Evolutionary conservation across 768 basidiomycete species (phyloP).

Genomic region (Tricholoma terreum): DNA sequence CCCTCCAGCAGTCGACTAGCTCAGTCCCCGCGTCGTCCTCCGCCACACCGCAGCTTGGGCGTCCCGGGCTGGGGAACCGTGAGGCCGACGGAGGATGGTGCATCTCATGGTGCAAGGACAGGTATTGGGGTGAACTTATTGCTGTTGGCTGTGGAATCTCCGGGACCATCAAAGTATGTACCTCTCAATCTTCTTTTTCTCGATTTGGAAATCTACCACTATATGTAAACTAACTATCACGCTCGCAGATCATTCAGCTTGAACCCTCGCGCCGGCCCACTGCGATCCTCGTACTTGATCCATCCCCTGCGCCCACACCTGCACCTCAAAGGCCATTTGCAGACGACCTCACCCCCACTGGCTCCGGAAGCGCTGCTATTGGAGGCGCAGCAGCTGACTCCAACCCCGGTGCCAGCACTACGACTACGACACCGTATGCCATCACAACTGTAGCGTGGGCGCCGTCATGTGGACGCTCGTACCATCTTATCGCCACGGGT

Average conservation of each 20-base stretch:
- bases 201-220: neutral
- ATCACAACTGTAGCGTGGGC: constrained; percentile 91
- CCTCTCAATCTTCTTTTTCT: no score
- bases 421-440: constrained; percentile 42
- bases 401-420: constrained; percentile 24
- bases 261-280: constrained; percentile 64
- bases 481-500: constrained; percentile 92
- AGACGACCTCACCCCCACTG: neutral
- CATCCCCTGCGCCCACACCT: constrained; percentile 31
- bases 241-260: constrained; percentile 67
- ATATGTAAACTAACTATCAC: neutral
- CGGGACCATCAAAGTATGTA: constrained; percentile 71
- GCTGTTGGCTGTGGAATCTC: constrained; percentile 72
- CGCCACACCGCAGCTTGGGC: constrained; percentile 11
- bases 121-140: constrained; percentile 91
- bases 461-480: constrained; percentile 88
- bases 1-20: constrained; percentile 45
- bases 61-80: constrained; percentile 49
- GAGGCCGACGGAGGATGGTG: constrained; percentile 94
- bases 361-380: constrained; percentile 19
- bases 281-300: constrained; percentile 59
- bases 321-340: constrained; percentile 2
- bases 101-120: constrained; percentile 93
- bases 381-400: constrained; percentile 24
- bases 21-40: constrained; percentile 5